Evolutionary conservation across 768 basidiomycete genomes (phyloP), one percentile per base, ranked within the genome.

Genomic region (Rhodotorula paludigena): DNA sequence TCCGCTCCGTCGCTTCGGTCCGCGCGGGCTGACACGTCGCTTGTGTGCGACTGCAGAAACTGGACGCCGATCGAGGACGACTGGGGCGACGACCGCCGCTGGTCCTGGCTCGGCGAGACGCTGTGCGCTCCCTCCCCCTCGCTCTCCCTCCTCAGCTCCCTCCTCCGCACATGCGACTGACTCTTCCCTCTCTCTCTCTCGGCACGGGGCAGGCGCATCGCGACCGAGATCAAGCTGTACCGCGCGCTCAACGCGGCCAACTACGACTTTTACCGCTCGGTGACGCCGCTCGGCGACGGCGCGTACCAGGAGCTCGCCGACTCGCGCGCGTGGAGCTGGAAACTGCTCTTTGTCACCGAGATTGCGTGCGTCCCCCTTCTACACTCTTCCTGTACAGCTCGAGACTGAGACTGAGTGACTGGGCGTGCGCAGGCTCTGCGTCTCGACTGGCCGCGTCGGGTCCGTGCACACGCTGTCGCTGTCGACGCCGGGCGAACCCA

Each of bases 141-240:
- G 5, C 23, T 23, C 20, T n/a, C 12, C 11, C 56, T 33, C 16
- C 25, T 6, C 9, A 6, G 33, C 32, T 3, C 9, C 9, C 2
- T 32, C n/a, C 2, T 10, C n/a, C n/a, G n/a, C n/a, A 14, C 30
- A 18, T 33, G 4, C 32, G 8, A 11, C 21, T 20, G 20, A 35
- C 5, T 35, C 35, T 36, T 10, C 25, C 52, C 4, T 6, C 32
- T 2, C 15, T 4, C 16, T n/a, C 38, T 15, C 4, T 21, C 38
- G 3, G 25, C 0, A 6, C 10, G 25, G 14, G 16, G n/a, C 59
- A 60, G 59, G 3, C 55, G 65, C 18, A 65, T 64, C 32, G 62
- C 65, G 44, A 67, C 66, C 49, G 66, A 71, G 59, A 68, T 68
- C 67, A 68, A 63, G 52, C 57, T 68, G 8, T 49, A 67, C 62